These are phyloP conservation scores for Gracilariopsis chorda DNA, from an alignment of 23 red algal genomes.

Conservation along the genomic window DNA sequence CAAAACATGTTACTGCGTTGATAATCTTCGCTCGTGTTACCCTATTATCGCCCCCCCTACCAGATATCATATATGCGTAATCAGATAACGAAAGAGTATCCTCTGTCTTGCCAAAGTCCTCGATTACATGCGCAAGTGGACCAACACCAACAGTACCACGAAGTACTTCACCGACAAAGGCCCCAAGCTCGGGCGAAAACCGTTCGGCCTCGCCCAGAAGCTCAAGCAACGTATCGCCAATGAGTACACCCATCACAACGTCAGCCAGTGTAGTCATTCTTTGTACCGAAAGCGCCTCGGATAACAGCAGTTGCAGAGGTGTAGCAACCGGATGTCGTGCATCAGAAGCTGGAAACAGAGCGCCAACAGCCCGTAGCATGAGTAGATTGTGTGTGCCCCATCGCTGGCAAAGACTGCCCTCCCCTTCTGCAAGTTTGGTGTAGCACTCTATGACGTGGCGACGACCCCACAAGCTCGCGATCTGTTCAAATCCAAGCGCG, in stretches of 20 bases:
- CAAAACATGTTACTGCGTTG: neutral
- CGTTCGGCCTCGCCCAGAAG: neutral
- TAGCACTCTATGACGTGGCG: neutral
- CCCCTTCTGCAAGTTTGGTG: neutral
- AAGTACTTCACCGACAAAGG: neutral
- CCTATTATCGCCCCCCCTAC: neutral
- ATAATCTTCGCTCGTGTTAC: neutral
- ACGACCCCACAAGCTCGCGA: conserved; percentile 30
- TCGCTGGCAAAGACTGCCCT: neutral
- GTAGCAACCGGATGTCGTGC: conserved; percentile 48
- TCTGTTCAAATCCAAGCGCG: conserved; percentile 9
- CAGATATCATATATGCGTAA: neutral
- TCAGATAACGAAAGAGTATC: neutral
- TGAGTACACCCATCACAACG: conserved; percentile 7
- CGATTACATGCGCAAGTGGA: neutral
- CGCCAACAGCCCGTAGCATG: conserved; percentile 29
- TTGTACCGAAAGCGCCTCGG: conserved; percentile 24
- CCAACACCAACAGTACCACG: neutral
- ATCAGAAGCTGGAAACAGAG: conserved; percentile 67
- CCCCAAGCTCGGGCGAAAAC: conserved; percentile 3
- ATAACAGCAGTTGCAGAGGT: conserved; percentile 35
- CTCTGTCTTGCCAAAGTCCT: neutral
- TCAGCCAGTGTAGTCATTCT: conserved; percentile 10
- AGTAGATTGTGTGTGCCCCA: conserved; percentile 17
- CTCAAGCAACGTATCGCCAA: conserved; percentile 17